Base-by-base conservation (phyloP, 768 basidiomycete species). In the Psilocybe tampanensis region DNA sequence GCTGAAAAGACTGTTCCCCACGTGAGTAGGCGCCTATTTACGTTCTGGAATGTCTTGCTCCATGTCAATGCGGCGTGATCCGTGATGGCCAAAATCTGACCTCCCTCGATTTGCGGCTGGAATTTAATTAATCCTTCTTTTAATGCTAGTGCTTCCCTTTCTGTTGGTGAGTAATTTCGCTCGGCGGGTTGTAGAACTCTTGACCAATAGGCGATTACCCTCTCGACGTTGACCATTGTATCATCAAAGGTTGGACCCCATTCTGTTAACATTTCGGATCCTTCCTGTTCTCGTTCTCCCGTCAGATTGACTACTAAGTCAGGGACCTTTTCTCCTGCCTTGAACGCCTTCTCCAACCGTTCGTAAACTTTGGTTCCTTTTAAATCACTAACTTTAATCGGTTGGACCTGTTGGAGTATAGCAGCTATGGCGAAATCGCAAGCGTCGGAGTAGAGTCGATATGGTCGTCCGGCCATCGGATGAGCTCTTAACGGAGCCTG, bases 101-200 rank as follows among this genome's bases (percentile, higher is more conserved):
- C 70, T 1, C 74, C 76, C 64, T 78, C 72, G 2, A 77, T 56
- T 56, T 56, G 70, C 0, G 71, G 67, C 54, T 73, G 72, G 50
- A 76, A 76, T 51, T 72, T 71, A 13, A 76, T 66, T 0, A 77
- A 53, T 8, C 62, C 71, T 62, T 78, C 74, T 42, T 77, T 76
- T 3, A 69, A 47, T 0, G 69, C 74, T 36, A 78, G 51, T 0
- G 76, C 77, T 62, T 78, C 74, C 23, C 70, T 17, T 62, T 78
- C 74, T 0, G 76, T 78, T 0, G 70, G 64, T 0, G 74, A 74
- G 41, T 78, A 78, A 43, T 72, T 72, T 6, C 63, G 21, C 52
- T 77, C 73, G 0, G 76, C 68, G 0, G 68, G 60, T 60, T 75
- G 66, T 8, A 75, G 49, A 1, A 67, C 63, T 24, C 64, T 42